phyloP scores from a whole-genome alignment of 148 eudicot species.

The Pouteria glomerata region DNA sequence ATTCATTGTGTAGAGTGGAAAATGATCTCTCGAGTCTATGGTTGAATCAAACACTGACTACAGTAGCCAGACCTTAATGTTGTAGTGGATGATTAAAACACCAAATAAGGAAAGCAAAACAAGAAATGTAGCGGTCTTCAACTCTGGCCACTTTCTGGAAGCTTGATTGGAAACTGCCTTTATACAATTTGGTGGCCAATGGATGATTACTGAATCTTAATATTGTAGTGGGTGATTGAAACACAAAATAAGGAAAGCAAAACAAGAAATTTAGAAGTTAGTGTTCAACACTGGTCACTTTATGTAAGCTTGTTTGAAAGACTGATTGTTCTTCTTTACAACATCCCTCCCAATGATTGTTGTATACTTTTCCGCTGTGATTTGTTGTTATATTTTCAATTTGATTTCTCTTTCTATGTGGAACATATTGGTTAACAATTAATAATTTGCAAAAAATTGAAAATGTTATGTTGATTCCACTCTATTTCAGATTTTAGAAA shows the following conservation, averaged over 20 bases:
- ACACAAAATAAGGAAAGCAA: neutral
- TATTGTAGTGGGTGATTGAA: neutral
- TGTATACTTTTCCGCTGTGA: neutral
- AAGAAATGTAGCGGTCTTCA: no score
- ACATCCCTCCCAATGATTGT: neutral
- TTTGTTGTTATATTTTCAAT: neutral
- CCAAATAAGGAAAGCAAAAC: no score
- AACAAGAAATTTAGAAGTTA: neutral
- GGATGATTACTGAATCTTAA: neutral
- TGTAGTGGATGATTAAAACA: neutral
- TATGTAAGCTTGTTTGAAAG: neutral
- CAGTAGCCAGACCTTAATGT: neutral
- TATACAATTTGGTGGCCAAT: neutral
- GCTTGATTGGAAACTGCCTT: no score
- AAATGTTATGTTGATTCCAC: neutral
- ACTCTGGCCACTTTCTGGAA: no score
- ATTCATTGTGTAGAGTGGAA: neutral
- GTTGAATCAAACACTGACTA: neutral
- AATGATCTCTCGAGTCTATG: neutral
- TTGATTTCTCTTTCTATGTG: neutral
- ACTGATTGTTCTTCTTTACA: neutral
- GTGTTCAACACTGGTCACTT: neutral
- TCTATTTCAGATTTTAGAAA: slow-evolving; percentile 59
- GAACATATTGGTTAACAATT: neutral
- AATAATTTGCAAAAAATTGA: neutral